Evolutionary conservation across 1,139 yeast species (phyloP).

Genomic region (Meyerozyma guilliermondii): DNA sequence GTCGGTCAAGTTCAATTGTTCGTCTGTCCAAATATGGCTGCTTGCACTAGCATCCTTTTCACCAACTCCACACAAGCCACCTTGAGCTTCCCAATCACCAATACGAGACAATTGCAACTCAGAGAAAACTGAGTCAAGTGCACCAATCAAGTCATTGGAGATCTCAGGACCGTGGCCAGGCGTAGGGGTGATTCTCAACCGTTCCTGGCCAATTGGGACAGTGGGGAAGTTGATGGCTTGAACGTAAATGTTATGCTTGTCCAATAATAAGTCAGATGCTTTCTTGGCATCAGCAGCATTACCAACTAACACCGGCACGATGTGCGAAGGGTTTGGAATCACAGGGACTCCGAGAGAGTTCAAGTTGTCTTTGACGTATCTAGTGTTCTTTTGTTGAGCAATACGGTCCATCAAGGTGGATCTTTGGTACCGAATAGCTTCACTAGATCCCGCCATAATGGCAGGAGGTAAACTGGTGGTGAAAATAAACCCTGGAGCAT

Average conservation of each 20-base stretch:
- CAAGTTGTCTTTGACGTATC: slow-evolving; percentile 74
- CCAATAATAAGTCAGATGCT: slow-evolving; percentile 84
- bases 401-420: slow-evolving; percentile 72
- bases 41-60: slow-evolving; percentile 40
- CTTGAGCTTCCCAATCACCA: slow-evolving; percentile 68
- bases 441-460: slow-evolving; percentile 92
- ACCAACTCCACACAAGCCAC: slow-evolving; percentile 92
- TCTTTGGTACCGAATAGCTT: slow-evolving; percentile 84
- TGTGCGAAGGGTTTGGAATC: slow-evolving; percentile 95
- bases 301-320: slow-evolving; percentile 92
- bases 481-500: slow-evolving; percentile 95
- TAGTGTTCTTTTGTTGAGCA: slow-evolving; percentile 79
- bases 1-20: slow-evolving; percentile 61
- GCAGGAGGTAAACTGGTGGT: slow-evolving; percentile 96
- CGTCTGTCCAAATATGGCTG: slow-evolving; percentile 77
- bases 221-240: slow-evolving; percentile 99
- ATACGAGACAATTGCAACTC: slow-evolving; percentile 73
- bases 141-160: slow-evolving; percentile 68
- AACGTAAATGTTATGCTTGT: slow-evolving; percentile 83
- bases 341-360: slow-evolving; percentile 81
- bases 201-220: slow-evolving; percentile 92
- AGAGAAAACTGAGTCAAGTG: slow-evolving; percentile 76
- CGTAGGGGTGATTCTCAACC: slow-evolving; percentile 95
- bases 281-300: slow-evolving; percentile 88
- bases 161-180: slow-evolving; percentile 87